Conservation (phyloP, 2,329 filamentous ascomycete genomes). For the Sporothrix protearum region DNA sequence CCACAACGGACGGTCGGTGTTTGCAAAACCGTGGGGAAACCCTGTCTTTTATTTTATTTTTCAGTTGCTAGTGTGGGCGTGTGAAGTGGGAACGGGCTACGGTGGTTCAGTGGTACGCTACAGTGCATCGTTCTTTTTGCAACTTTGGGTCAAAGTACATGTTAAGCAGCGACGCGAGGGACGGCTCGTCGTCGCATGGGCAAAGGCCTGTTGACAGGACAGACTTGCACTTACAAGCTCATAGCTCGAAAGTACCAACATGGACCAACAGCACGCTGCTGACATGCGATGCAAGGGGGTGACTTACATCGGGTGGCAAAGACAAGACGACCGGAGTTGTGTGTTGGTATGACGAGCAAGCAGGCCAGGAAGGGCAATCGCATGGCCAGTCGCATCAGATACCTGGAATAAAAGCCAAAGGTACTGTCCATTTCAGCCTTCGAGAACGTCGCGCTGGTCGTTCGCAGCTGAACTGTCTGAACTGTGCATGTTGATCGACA, state of each 20-base stretch:
- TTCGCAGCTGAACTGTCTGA: conserved; percentile 7
- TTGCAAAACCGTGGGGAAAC: conserved; percentile 12
- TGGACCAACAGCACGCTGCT: not conserved
- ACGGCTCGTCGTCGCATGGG: conserved; percentile 9
- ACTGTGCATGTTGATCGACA: conserved; percentile 9
- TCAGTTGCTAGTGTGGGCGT: not conserved
- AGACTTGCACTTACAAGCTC: too few relatives aligned
- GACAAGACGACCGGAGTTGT: not conserved
- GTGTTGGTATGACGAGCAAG: not conserved
- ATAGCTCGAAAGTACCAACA: too few relatives aligned
- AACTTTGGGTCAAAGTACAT: not conserved
- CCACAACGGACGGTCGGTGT: not conserved
- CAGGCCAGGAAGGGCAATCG: not conserved
- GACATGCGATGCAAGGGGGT: conserved; percentile 2
- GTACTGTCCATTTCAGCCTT: not conserved
- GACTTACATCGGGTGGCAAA: conserved; percentile 4
- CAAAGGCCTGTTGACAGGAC: too few relatives aligned
- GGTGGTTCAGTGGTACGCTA: not conserved
- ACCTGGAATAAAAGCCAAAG: not conserved
- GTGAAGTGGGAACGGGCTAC: not conserved
- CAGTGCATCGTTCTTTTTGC: not conserved
- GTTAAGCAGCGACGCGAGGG: not conserved
- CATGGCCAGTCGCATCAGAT: not conserved
- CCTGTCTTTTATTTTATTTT: not conserved
- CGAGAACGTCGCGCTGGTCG: not conserved